Evolutionary conservation across 1,284 basidiomycete species (phyloP), one percentile per base, ranked within the genome.

Genomic region (Hypsizygus ulmarius): DNA sequence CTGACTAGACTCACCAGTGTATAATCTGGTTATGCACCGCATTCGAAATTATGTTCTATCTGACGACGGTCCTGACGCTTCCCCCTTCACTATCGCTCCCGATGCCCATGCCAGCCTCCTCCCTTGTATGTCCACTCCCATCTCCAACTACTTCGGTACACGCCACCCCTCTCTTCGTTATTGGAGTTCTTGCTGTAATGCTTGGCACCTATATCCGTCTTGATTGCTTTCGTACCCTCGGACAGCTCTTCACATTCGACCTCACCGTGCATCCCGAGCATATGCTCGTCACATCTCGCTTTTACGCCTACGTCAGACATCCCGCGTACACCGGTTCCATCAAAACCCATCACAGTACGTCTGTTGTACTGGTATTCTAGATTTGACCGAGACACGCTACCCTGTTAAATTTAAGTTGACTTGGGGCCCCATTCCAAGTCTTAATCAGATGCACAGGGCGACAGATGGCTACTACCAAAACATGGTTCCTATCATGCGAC

Each of bases 201-300:
- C 59, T 73, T 8, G 81, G 81, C 8, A 68, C 73, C 48, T 70
- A 69, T 57, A 70, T 77, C 52, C 72, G 74, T 33, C 60, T 75
- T 11, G 70, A 70, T 57, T 74, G 73, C 57, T 75, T 73, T 65
- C 63, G 61, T 46, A 63, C 69, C 12, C 65, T 72, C 12, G 82
- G 81, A 1, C 60, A 70, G 4, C 66, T 82, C 47, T 84, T 84
- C 66, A 84, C 81, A 0, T 84, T 82, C 61, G 79, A 82, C 54
- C 71, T 84, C 50, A 77, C 79, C 40, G 66, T 83, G 39, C 72
- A 76, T 53, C 75, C 77, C 1, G 61, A 67, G n/a, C 82, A 83
- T 63, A 71, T 63, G 33, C 72, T 84, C 48, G 66, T 84, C 57
- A 82, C 78, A 0, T 64, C 62, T 11, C 73, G 81, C 5, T 76